phyloP scores from a whole-genome alignment of 225 moss, liverwort and hornwort genomes.

The Physcomitrellopsis africana region DNA sequence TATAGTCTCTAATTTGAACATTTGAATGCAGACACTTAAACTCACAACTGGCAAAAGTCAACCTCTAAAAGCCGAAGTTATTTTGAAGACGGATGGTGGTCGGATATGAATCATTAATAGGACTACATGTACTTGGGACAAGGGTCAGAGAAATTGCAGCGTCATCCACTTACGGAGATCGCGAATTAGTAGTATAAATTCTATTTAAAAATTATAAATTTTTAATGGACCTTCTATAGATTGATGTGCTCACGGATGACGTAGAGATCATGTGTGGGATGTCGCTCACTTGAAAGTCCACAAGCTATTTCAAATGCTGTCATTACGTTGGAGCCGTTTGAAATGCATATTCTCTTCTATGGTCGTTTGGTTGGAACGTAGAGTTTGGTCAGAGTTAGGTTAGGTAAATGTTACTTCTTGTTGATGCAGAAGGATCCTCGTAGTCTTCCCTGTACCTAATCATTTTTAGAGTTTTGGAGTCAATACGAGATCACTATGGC shows the following conservation, averaged over 20 bases:
- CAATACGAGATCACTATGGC: slow-evolving; percentile 27
- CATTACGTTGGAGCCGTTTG: slow-evolving; percentile 36
- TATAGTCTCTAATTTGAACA: slow-evolving; percentile 18
- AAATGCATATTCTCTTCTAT: slow-evolving; percentile 31
- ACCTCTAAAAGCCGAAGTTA: neutral
- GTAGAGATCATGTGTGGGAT: slow-evolving; percentile 2
- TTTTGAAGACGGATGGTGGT: slow-evolving; percentile 18
- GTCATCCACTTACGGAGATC: neutral
- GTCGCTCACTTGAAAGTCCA: slow-evolving; percentile 19
- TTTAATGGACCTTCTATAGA: neutral
- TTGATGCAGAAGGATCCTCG: neutral
- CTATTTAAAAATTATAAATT: slow-evolving; percentile 19
- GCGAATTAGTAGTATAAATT: neutral
- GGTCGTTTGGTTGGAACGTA: slow-evolving; percentile 41
- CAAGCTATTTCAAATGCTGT: slow-evolving; percentile 25
- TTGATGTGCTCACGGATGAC: neutral
- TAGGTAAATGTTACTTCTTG: slow-evolving; percentile 26
- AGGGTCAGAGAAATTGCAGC: slow-evolving; percentile 9
- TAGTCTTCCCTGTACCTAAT: neutral
- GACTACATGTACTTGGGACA: neutral
- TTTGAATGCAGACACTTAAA: slow-evolving; percentile 25
- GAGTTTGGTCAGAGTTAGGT: slow-evolving; percentile 39
- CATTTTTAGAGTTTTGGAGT: neutral
- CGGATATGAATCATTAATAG: neutral
- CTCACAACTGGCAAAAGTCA: neutral